Percentiles rank a stretch among this genome's conserved stretches.
phyloP scores from a whole-genome alignment of 2,329 filamentous ascomycete genomes.

The Sporothrix sp. region DNA sequence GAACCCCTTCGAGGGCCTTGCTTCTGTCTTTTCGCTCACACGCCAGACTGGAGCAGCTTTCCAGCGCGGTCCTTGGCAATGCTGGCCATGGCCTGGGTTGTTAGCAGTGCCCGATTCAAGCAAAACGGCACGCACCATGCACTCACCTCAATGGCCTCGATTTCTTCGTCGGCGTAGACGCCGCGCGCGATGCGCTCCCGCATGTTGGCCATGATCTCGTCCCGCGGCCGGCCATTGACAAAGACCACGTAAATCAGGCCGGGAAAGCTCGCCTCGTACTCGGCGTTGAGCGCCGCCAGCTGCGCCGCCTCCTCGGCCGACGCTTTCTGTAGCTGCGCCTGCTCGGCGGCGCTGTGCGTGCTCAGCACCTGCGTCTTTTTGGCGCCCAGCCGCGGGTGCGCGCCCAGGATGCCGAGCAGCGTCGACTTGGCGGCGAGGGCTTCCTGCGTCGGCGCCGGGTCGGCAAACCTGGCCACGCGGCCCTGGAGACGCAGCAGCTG shows the following conservation, averaged over 20 bases:
- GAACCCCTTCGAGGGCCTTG: no score
- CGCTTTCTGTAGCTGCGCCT: conserved; percentile 58
- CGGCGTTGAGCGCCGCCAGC: conserved; percentile 56
- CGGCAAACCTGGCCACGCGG: conserved; percentile 28
- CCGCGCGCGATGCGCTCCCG: conserved; percentile 57
- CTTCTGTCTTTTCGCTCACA: no score
- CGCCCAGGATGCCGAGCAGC: conserved; percentile 64
- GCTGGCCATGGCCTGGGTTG: conserved; percentile 70
- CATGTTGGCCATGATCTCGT: conserved; percentile 77
- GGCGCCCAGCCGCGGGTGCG: conserved; percentile 75
- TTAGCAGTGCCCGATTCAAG: conserved; percentile 14
- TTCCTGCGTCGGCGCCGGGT: conserved; percentile 5
- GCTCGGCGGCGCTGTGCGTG: conserved; percentile 69
- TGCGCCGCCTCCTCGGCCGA: conserved; percentile 45
- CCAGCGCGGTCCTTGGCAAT: conserved; percentile 72
- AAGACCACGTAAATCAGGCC: conserved; percentile 85
- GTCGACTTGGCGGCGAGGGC: conserved; percentile 37
- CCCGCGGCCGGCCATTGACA: conserved; percentile 69
- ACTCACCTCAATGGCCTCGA: conserved; percentile 63
- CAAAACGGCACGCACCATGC: neutral
- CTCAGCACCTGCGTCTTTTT: conserved; percentile 79
- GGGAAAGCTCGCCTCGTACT: conserved; percentile 74
- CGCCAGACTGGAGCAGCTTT: conserved; percentile 39
- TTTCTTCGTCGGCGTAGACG: conserved; percentile 57
- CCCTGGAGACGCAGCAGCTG: conserved; percentile 48